Base-by-base conservation (phyloP, 2,329 filamentous ascomycete genomes). In the Coleophoma cylindrospora region DNA sequence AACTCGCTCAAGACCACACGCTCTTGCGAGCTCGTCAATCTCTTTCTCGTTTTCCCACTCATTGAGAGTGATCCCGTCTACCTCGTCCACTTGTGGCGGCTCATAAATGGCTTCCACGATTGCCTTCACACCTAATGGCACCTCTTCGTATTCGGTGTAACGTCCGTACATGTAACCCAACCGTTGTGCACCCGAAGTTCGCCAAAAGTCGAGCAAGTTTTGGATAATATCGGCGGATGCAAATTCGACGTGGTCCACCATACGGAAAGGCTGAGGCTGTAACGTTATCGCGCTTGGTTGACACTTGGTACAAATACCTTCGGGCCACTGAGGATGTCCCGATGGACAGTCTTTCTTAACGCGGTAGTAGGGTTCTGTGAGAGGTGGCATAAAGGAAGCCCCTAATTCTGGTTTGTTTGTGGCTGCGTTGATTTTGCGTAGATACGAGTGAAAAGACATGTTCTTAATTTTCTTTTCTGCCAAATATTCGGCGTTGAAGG, bases 381-480 rank as follows among this genome's bases (percentile, higher is more conserved):
- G 80, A 1, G 94, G 94, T 12, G 94, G 94, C 73, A 99, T 97
- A 66, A 94, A 99, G 7, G 94, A 97, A 68, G 84, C 91, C 51
- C 90, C 91, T 1, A 90, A 80, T 70, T 99, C 92, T 33, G 92
- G 89, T 67, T 95, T 96, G 72, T 99, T 99, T 56, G 95, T 97
- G 13, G 90, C 87, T 13, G 91, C 86, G 71, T 99, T 99, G 69
- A 96, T 86, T 68, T 99, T 99, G 57, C 91, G 84, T 43, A 99
- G 77, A 67, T 97, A 86, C 4, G 91, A 88, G 69, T 99, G 94
- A 71, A 97, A 96, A 0, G 94, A 97, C 27, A 94, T 77, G 69
- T 99, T 95, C 69, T 99, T 99, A 78, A 99, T 96, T 77, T 96
- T 96, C 76, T 92, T 95, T 61, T 99, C 92, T 32, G 83, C 81